Conservation (phyloP, 202 grass and related monocot genomes). For the Panicum hallii region DNA sequence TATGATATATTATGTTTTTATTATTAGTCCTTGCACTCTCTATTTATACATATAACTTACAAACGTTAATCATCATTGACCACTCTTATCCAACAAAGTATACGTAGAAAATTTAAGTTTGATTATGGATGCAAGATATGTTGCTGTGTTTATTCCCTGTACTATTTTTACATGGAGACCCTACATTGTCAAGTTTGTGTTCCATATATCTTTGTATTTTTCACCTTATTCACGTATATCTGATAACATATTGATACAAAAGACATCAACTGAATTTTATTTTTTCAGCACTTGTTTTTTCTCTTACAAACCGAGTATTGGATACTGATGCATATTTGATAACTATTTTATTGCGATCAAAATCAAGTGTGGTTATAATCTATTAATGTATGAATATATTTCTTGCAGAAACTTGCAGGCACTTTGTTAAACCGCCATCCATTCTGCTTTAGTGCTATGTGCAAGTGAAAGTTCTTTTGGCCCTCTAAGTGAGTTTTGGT, state of each 20-base stretch:
- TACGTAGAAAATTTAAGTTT: not conserved
- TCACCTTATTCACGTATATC: not conserved
- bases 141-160: not conserved
- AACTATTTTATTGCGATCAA: not conserved
- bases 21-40: not conserved
- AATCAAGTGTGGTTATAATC: not conserved
- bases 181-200: conserved; percentile 1
- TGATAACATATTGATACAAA: not conserved
- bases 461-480: too few species aligned
- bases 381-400: not conserved
- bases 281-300: not conserved
- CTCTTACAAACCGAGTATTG: not conserved
- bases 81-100: not conserved
- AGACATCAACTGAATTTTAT: not conserved
- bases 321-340: not conserved
- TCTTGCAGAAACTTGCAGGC: not conserved
- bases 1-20: not conserved
- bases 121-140: not conserved
- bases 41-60: not conserved
- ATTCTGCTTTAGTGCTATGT: not conserved
- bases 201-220: not conserved
- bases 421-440: not conserved
- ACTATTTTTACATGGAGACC: not conserved
- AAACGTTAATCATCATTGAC: too few species aligned
- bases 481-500: too few species aligned